These are phyloP conservation scores for Pichia paraexigua DNA, from an alignment of 805 yeast species.

Conservation along the genomic window DNA sequence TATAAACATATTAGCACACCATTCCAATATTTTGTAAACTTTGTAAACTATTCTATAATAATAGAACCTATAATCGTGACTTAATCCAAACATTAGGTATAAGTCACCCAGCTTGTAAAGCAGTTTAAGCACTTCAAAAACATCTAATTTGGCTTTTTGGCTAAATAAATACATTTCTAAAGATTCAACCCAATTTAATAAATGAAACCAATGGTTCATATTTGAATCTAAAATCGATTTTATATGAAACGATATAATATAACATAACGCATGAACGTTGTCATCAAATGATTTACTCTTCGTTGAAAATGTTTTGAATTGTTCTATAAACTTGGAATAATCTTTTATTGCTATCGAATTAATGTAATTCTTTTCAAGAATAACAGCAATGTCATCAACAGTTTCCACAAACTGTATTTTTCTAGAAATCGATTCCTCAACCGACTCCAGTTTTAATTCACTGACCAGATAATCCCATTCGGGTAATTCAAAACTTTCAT, in stretches of 20 bases:
- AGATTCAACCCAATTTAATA: constrained; percentile 20
- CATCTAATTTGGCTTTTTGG: constrained; percentile 12
- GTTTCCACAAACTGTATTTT: constrained; percentile 19
- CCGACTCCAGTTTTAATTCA: constrained; percentile 7
- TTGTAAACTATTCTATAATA: constrained; percentile 9
- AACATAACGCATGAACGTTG: constrained; percentile 4
- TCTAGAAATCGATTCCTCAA: constrained; percentile 15
- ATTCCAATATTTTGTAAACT: constrained; percentile 16
- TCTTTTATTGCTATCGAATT: constrained; percentile 11
- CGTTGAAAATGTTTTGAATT: constrained; percentile 10
- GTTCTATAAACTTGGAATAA: constrained; percentile 11
- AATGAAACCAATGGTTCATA: constrained; percentile 20
- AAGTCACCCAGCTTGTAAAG: constrained; percentile 12
- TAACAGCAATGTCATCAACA: constrained; percentile 15
- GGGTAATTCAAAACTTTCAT: constrained; percentile 13
- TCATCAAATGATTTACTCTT: neutral
- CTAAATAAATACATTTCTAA: constrained; percentile 5
- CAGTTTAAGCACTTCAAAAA: constrained; percentile 14
- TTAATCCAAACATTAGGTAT: neutral
- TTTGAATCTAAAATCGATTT: constrained; percentile 5
- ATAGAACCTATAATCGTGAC: constrained; percentile 6
- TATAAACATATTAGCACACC: constrained; percentile 10
- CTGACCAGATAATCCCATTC: constrained; percentile 15
- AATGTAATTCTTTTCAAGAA: constrained; percentile 19
- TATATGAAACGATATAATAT: constrained; percentile 16